Conservation (phyloP, 192 early-diverging fungal genomes). For the Radiomyces spectabilis region DNA sequence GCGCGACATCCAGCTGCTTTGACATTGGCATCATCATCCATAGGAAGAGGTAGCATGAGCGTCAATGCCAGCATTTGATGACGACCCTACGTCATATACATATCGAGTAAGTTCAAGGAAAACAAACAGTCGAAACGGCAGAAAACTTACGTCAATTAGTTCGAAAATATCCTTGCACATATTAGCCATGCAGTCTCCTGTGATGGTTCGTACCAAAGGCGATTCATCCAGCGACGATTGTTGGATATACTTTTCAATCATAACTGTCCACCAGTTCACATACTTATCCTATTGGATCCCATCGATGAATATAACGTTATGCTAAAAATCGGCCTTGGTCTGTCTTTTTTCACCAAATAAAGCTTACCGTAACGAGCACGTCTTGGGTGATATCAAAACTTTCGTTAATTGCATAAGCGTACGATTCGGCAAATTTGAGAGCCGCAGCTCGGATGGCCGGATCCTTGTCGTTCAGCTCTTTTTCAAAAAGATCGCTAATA, state of each 20-base stretch:
- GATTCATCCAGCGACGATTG: slow-evolving; percentile 26
- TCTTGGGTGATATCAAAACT: too few species aligned
- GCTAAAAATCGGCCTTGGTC: too few species aligned
- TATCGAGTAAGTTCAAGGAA: too few species aligned
- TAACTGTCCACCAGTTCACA: slow-evolving; percentile 33
- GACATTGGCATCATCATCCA: slow-evolving; percentile 49
- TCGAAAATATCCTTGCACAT: slow-evolving; percentile 34
- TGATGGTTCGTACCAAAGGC: slow-evolving; percentile 27
- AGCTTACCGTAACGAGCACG: too few species aligned
- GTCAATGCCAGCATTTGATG: slow-evolving; percentile 30
- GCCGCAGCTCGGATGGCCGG: slow-evolving; percentile 27
- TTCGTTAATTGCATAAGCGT: slow-evolving; percentile 9
- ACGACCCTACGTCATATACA: slow-evolving; percentile 31
- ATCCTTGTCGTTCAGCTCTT: slow-evolving; percentile 16
- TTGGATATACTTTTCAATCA: slow-evolving; percentile 36
- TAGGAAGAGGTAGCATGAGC: slow-evolving; percentile 31
- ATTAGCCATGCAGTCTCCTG: slow-evolving; percentile 42
- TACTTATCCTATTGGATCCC: neutral
- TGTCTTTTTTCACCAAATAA: too few species aligned
- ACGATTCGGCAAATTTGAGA: slow-evolving; percentile 34
- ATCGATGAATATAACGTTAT: too few species aligned
- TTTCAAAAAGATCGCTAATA: slow-evolving; percentile 16
- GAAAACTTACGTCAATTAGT: slow-evolving; percentile 27
- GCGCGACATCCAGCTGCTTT: slow-evolving; percentile 57
- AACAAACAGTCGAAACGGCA: too few species aligned